A percentile compares a stretch with the other conserved stretches of the same genome.
These are phyloP conservation scores for Cenchrus americanus DNA, from an alignment of 176 grass and related monocot genomes.

Conservation along the genomic window DNA sequence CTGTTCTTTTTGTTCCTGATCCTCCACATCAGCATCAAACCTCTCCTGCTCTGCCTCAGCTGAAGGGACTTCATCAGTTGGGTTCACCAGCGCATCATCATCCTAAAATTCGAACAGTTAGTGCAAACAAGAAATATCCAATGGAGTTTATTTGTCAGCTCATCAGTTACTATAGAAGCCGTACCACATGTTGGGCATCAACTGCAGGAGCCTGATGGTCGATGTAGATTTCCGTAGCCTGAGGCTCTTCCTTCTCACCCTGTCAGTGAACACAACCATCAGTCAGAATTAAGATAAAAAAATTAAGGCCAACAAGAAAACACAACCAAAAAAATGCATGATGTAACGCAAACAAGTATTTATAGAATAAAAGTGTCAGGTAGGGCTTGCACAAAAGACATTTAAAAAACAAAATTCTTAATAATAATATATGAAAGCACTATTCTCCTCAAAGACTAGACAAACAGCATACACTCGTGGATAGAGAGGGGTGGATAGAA, in stretches of 20 bases:
- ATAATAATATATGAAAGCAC: background rate
- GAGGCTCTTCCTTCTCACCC: conserved; percentile 43
- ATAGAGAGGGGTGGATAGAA: too few relatives aligned
- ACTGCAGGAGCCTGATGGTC: conserved; percentile 39
- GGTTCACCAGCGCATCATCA: conserved; percentile 30
- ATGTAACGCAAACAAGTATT: background rate
- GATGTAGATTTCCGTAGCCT: conserved; percentile 41
- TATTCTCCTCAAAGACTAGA: background rate
- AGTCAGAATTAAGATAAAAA: background rate
- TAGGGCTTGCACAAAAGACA: background rate
- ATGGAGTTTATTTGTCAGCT: background rate
- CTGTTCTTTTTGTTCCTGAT: conserved; percentile 57
- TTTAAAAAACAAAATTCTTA: background rate
- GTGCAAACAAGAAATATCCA: background rate
- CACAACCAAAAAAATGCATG: background rate
- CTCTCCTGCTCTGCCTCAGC: conserved; percentile 55
- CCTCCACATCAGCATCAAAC: conserved; percentile 51
- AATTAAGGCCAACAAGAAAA: background rate
- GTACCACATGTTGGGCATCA: conserved; percentile 52
- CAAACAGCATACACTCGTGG: background rate
- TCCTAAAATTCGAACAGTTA: conserved; percentile 49
- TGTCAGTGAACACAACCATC: conserved; percentile 24
- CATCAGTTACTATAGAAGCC: background rate
- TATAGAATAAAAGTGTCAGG: background rate
- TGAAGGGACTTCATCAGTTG: conserved; percentile 34